phyloP scores from a whole-genome alignment of 2,329 filamentous ascomycete species.

The Arthrinium phaeospermum region DNA sequence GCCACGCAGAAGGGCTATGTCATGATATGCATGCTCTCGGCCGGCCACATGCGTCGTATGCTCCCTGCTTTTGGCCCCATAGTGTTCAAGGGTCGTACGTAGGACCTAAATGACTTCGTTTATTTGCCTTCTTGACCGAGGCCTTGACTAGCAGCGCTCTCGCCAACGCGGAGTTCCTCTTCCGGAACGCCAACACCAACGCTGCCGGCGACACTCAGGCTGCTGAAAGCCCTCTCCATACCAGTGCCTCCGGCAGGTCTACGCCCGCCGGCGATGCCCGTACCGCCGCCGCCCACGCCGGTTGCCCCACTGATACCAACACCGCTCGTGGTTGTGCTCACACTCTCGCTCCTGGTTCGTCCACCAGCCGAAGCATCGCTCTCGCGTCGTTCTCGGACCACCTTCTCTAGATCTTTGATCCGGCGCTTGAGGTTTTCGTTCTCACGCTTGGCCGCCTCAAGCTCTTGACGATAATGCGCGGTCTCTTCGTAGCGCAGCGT shows the following conservation, averaged over 20 bases:
- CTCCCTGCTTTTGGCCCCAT: neutral
- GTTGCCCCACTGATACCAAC: slow-evolving; percentile 43
- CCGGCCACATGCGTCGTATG: neutral
- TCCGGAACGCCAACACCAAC: slow-evolving; percentile 62
- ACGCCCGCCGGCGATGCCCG: slow-evolving; percentile 53
- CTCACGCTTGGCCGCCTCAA: slow-evolving; percentile 67
- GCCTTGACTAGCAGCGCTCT: slow-evolving; percentile 61
- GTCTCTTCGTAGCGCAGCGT: slow-evolving; percentile 69
- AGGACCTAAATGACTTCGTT: neutral
- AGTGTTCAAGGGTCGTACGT: neutral
- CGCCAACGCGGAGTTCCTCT: slow-evolving; percentile 65
- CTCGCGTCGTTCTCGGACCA: slow-evolving; percentile 54
- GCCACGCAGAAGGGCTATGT: neutral
- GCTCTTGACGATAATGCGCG: slow-evolving; percentile 62
- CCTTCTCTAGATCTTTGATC: slow-evolving; percentile 66
- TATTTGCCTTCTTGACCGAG: slow-evolving; percentile 16
- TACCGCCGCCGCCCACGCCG: slow-evolving; percentile 38
- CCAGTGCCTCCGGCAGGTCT: slow-evolving; percentile 45
- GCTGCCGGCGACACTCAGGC: slow-evolving; percentile 50
- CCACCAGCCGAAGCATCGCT: slow-evolving; percentile 44
- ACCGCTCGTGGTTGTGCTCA: slow-evolving; percentile 59
- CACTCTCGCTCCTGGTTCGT: slow-evolving; percentile 54
- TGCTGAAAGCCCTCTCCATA: slow-evolving; percentile 53
- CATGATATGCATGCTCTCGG: neutral
- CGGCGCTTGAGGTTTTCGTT: slow-evolving; percentile 67